Evolutionary conservation across 805 yeast genomes (phyloP).

Genomic region (Candida argentea): DNA sequence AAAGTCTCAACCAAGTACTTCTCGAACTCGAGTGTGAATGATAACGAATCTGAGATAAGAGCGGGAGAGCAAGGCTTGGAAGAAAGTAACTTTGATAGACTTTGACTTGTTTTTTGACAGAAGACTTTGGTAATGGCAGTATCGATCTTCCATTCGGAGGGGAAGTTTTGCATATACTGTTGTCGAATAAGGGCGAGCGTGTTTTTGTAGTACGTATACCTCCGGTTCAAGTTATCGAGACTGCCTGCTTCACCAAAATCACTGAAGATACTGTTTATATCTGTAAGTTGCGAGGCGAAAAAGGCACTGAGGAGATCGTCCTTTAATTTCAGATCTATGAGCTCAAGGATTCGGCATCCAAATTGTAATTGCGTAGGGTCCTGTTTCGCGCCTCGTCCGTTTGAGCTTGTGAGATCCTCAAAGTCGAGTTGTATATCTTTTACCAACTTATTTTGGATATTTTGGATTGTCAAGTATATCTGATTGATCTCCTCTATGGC

Average conservation of each 20-base stretch:
- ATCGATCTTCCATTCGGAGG: slow-evolving; percentile 62
- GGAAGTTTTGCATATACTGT: slow-evolving; percentile 47
- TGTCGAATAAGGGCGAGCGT: slow-evolving; percentile 51
- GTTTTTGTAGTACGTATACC: slow-evolving; percentile 68
- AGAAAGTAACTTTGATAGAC: slow-evolving; percentile 45
- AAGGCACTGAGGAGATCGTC: slow-evolving; percentile 66
- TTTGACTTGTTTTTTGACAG: slow-evolving; percentile 59
- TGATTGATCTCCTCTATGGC: slow-evolving; percentile 72
- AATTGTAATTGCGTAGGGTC: slow-evolving; percentile 26
- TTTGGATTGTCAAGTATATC: slow-evolving; percentile 48
- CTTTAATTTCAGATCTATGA: slow-evolving; percentile 44
- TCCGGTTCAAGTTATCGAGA: slow-evolving; percentile 70
- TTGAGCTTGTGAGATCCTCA: slow-evolving; percentile 31
- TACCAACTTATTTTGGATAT: slow-evolving; percentile 49
- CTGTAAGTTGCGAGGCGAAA: slow-evolving; percentile 57
- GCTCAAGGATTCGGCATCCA: slow-evolving; percentile 67
- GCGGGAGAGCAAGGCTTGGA: slow-evolving; percentile 46
- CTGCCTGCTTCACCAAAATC: slow-evolving; percentile 90
- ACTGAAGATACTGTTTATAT: slow-evolving; percentile 65
- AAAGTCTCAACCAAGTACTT: slow-evolving; percentile 56
- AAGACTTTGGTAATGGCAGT: slow-evolving; percentile 50
- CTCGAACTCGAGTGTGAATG: slow-evolving; percentile 80
- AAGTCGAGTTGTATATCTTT: slow-evolving; percentile 70
- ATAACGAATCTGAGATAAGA: slow-evolving; percentile 55
- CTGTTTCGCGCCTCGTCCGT: slow-evolving; percentile 1